Conservation (phyloP, 169 alveolate species). For the Plasmodium sp. region DNA sequence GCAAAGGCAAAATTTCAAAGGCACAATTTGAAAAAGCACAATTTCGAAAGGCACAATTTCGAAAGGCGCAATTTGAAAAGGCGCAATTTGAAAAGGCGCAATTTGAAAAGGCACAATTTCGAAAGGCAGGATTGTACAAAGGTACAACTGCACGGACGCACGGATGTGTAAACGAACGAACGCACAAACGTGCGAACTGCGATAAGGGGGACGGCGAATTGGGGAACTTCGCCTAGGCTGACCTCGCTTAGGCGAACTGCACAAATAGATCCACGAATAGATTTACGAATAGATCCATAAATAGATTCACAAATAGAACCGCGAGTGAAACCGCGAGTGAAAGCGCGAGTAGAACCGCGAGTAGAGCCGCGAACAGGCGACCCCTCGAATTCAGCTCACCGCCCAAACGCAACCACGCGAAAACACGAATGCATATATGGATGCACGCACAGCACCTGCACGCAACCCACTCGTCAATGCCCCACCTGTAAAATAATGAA, state of each 20-base stretch:
- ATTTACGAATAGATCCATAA: too few species aligned
- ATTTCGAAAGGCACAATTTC: too few species aligned
- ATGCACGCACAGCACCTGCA: slow-evolving; percentile 6
- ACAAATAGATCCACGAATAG: too few species aligned
- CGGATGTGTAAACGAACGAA: not conserved
- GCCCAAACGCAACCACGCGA: not conserved
- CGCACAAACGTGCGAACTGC: not conserved
- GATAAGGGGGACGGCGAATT: not conserved
- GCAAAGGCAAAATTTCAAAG: not conserved
- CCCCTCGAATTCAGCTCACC: not conserved
- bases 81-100: too few species aligned
- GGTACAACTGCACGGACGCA: not conserved
- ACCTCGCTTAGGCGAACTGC: not conserved
- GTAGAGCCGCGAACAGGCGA: not conserved
- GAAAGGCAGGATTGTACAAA: not conserved
- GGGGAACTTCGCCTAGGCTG: not conserved
- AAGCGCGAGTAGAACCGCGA: too few species aligned
- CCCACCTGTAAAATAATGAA: slow-evolving; percentile 16
- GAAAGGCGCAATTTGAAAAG: not conserved
- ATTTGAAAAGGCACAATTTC: not conserved
- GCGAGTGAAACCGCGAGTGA: too few species aligned
- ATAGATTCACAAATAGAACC: too few species aligned
- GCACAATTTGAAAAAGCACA: not conserved
- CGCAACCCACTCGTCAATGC: not conserved
- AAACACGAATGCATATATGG: slow-evolving; percentile 6